Percentiles rank a stretch among this genome's conserved stretches.
Conservation (phyloP, 169 alveolate species). For the Plasmodium gonderi region DNA sequence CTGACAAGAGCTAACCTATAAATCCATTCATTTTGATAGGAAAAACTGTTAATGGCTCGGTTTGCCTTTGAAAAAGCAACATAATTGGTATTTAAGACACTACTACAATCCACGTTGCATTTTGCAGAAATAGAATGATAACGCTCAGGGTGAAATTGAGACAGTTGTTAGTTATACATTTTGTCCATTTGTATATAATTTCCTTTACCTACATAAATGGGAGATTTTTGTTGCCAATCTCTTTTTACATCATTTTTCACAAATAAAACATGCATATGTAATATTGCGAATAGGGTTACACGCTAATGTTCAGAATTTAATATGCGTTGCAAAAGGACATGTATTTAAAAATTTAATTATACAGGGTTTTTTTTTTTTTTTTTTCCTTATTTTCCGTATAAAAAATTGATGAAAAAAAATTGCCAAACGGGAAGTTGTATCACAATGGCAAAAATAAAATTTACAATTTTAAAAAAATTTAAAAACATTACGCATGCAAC, state of each 20-base stretch:
- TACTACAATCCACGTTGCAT: too few relatives aligned
- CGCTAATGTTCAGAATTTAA: background rate
- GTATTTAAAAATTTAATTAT: background rate
- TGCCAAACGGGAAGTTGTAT: background rate
- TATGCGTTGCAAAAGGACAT: background rate
- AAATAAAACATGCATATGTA: background rate
- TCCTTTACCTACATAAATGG: background rate
- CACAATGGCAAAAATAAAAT: background rate
- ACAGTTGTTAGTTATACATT: too few relatives aligned
- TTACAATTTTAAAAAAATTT: background rate
- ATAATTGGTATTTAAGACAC: too few relatives aligned
- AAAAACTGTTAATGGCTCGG: too few relatives aligned
- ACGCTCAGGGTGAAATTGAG: too few relatives aligned
- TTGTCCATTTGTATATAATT: too few relatives aligned
- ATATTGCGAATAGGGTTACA: background rate
- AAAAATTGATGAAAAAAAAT: background rate
- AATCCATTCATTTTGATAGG: too few relatives aligned
- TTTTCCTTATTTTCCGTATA: background rate
- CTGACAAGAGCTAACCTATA: too few relatives aligned
- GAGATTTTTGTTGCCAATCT: background rate
- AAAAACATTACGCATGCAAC: background rate
- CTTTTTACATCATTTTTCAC: background rate
- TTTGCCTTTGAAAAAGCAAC: too few relatives aligned
- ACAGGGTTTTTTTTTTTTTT: background rate
- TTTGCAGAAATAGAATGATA: too few relatives aligned